Conservation (phyloP, 2,329 filamentous ascomycete species). For the Colletotrichum nymphaeae region DNA sequence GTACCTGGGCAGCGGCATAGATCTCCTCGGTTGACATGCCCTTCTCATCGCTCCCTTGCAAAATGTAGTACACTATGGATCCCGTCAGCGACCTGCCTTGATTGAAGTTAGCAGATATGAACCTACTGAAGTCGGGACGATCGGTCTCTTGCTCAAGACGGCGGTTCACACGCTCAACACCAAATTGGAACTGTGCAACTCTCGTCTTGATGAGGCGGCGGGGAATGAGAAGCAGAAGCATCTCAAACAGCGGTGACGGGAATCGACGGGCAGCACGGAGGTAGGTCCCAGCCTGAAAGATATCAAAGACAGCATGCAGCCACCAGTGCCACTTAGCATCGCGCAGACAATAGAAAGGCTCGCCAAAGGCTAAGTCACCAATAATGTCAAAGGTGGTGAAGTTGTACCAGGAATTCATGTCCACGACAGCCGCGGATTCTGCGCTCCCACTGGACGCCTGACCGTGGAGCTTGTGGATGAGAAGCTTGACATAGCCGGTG, state of each 20-base stretch:
- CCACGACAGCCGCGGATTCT: constrained; percentile 19
- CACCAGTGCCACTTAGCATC: constrained; percentile 41
- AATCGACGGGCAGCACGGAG: constrained; percentile 29
- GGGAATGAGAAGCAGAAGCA: constrained; percentile 24
- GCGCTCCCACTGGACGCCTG: constrained; percentile 5
- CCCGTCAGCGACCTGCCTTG: background rate
- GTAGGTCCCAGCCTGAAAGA: constrained; percentile 31
- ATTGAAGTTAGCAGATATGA: too few relatives aligned
- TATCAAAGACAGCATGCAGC: constrained; percentile 41
- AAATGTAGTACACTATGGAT: constrained; percentile 19
- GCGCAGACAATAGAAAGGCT: constrained; percentile 43
- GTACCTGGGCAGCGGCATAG: constrained; percentile 27
- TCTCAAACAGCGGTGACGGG: constrained; percentile 20
- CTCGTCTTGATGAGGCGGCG: constrained; percentile 29
- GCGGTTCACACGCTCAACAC: constrained; percentile 22
- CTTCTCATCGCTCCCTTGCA: constrained; percentile 25
- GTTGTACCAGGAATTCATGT: constrained; percentile 44
- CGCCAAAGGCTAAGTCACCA: constrained; percentile 44
- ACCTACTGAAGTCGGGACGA: constrained; percentile 26
- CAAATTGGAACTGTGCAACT: constrained; percentile 30
- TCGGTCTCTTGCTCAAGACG: constrained; percentile 23
- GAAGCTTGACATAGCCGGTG: constrained; percentile 40
- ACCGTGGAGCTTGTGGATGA: constrained; percentile 39
- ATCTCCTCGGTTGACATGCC: constrained; percentile 26
- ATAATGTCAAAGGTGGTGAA: constrained; percentile 46